Conservation (phyloP, 106 monocot genomes). For the Narthecium ossifragum region DNA sequence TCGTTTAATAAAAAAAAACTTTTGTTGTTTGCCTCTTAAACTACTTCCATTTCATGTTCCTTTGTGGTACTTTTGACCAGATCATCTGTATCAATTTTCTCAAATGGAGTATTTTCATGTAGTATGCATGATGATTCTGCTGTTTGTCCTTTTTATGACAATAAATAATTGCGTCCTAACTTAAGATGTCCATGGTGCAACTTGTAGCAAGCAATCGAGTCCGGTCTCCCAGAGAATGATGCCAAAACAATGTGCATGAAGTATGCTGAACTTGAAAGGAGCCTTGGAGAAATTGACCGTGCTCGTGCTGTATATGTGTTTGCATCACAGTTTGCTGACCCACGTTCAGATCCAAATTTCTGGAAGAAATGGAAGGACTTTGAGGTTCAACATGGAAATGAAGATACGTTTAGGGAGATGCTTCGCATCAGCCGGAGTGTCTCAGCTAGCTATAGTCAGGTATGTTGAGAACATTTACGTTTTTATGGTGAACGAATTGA, state of each 20-base stretch:
- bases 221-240: conserved; percentile 83
- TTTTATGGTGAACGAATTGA: too few relatives aligned
- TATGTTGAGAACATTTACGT: too few relatives aligned
- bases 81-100: too few relatives aligned
- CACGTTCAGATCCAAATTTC: conserved; percentile 66
- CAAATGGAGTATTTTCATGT: too few relatives aligned
- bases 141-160: too few relatives aligned
- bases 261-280: conserved; percentile 95
- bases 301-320: conserved; percentile 77
- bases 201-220: conserved; percentile 94
- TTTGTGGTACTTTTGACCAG: too few relatives aligned
- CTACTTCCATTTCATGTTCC: too few relatives aligned
- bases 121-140: too few relatives aligned
- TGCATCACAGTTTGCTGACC: conserved; percentile 87
- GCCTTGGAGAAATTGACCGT: conserved; percentile 89
- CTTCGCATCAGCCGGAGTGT: conserved; percentile 84
- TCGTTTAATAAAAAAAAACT: too few relatives aligned
- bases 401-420: conserved; percentile 98
- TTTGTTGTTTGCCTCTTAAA: too few relatives aligned
- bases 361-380: conserved; percentile 98
- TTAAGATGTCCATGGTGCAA: too few relatives aligned
- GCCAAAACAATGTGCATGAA: conserved; percentile 85
- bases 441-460: conserved; percentile 92
- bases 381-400: conserved; percentile 94
- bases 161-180: too few relatives aligned